Conservation (phyloP, 176 grass and related monocot genomes). For the Aegilops sharonensis region DNA sequence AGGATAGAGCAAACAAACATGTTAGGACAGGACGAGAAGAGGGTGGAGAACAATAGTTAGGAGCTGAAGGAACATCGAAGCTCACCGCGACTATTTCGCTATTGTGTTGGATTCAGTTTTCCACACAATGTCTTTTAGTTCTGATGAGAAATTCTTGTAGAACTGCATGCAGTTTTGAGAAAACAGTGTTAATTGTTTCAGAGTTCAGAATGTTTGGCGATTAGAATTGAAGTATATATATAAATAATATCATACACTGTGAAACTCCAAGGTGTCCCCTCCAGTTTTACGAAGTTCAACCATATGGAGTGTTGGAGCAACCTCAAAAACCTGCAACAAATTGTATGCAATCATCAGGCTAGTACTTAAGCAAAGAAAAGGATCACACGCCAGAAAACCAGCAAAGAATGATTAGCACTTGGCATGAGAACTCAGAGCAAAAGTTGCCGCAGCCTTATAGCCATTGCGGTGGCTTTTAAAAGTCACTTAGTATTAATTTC, state of each 20-base stretch:
- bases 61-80: neutral
- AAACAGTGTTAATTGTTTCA: neutral
- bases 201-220: neutral
- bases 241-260: conserved; percentile 52
- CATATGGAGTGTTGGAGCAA: conserved; percentile 92
- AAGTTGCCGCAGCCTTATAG: neutral
- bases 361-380: neutral
- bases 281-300: conserved; percentile 98
- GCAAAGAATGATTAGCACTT: neutral
- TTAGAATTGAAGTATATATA: neutral
- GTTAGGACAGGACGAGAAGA: neutral
- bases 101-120: conserved; percentile 72
- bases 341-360: neutral
- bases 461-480: neutral
- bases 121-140: conserved; percentile 92
- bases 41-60: neutral
- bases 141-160: conserved; percentile 86
- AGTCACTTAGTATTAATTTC: neutral
- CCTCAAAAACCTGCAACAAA: conserved; percentile 85
- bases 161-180: conserved; percentile 50
- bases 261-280: conserved; percentile 95
- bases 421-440: neutral
- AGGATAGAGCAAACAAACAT: neutral
- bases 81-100: conserved; percentile 30
- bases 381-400: neutral